Evolutionary conservation across 148 eudicot genomes (phyloP), one percentile per base, ranked within the genome.

Genomic region (Heliamphora exappendiculata): DNA sequence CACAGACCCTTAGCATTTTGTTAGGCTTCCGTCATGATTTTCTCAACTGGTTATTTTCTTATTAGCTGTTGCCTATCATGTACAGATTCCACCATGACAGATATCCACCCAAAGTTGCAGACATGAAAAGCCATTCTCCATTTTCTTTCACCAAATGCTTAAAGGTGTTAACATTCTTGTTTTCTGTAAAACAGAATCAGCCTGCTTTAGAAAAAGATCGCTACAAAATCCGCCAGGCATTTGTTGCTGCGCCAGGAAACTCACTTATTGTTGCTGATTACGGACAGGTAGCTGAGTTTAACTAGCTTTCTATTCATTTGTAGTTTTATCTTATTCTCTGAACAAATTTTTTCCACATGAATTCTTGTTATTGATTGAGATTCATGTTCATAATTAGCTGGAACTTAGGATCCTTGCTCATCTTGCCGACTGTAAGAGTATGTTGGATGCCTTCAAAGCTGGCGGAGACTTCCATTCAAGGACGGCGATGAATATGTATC

Each of bases 401-500:
- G 99, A 95, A 80, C 96, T 95, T 75, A 86, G 99, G 89, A 95
- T 95, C 84, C 94, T 95, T 78, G 99, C 99, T 69, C 99, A 95
- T 80, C 97, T 95, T 79, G 93, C 99, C 42, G 76, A 84, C 82
- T 95, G 99, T 85, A 88, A 87, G 91, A 95, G 99, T 87, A 95
- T 95, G 99, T 87, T 91, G 87, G 93, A 89, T 77, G 99, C 99
- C 58, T 95, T 95, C 81, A 78, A 86, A 82, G 96, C 97, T 47
- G 99, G 99, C 67, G 99, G 99, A 74, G 99, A 95, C 78, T 95
- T 95, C 82, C 99, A 95, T 80, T 95, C 99, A 50, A 88, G 99
- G 81, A 95, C 99, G 70, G 99, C 99, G 58, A 95, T 95, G 99
- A 95, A 95, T 79, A 95, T 95, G 99, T 95, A 95, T 85, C 93